Evolutionary conservation across 2,329 filamentous ascomycete genomes (phyloP).

Genomic region (Ampelomyces quisqualis): DNA sequence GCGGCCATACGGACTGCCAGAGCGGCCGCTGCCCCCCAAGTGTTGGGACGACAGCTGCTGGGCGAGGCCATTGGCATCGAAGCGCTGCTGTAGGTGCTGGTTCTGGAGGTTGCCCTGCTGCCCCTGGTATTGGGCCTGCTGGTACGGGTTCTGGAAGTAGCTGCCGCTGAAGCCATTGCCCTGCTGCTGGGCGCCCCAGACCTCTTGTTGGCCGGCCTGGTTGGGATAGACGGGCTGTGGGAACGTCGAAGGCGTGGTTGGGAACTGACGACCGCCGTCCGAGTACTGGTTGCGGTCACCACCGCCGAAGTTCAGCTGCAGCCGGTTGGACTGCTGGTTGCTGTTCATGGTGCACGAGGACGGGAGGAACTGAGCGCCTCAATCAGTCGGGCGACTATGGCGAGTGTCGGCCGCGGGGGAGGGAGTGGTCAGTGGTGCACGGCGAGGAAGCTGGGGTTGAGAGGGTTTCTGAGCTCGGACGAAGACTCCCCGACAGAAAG

Average conservation of each 20-base stretch:
- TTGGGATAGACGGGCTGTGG: constrained; percentile 80
- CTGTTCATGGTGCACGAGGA: constrained; percentile 35
- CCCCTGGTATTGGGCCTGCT: constrained; percentile 50
- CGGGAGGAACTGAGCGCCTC: constrained; percentile 1
- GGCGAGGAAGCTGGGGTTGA: too few species aligned
- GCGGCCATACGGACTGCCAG: constrained; percentile 65
- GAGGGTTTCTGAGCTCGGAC: too few species aligned
- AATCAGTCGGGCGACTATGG: constrained; percentile 6
- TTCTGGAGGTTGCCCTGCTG: constrained; percentile 52
- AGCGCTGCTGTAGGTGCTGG: constrained; percentile 55
- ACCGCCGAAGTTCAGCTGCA: constrained; percentile 54
- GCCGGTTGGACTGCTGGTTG: constrained; percentile 47
- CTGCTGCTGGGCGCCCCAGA: constrained; percentile 55
- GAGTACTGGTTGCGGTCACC: constrained; percentile 43
- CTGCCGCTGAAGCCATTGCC: constrained; percentile 47
- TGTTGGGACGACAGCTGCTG: constrained; percentile 98
- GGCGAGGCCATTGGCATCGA: constrained; percentile 83
- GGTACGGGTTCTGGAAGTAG: constrained; percentile 56
- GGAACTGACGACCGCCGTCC: constrained; percentile 52
- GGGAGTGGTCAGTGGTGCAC: too few species aligned
- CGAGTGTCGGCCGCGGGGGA: too few species aligned
- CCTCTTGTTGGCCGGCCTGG: constrained; percentile 61
- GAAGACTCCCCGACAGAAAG: too few species aligned
- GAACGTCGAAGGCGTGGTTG: constrained; percentile 88
- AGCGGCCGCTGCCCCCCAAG: constrained; percentile 69